phyloP scores from a whole-genome alignment of 176 grass and related monocot genomes.

The Carex parvula region DNA sequence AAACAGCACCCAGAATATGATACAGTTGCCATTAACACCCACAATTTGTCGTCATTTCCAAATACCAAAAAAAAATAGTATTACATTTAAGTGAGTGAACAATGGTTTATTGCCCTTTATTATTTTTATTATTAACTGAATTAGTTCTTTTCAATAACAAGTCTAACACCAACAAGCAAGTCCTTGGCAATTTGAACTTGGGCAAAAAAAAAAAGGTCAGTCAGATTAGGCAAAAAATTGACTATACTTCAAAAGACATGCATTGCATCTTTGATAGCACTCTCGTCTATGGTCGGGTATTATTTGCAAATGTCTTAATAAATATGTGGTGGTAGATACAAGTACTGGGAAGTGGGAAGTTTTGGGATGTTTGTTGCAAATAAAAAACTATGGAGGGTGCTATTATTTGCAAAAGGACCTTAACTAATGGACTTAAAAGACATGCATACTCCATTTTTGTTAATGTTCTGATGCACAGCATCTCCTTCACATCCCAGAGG shows the following conservation, averaged over 20 bases:
- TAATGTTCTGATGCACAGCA: constrained; percentile 92
- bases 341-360: not conserved
- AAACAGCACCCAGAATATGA: constrained; percentile 9
- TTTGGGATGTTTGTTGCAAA: not conserved
- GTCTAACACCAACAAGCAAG: not conserved
- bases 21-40: not conserved
- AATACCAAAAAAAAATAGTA: not conserved
- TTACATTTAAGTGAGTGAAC: not conserved
- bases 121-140: constrained; percentile 12
- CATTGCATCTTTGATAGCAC: not conserved
- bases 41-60: not conserved
- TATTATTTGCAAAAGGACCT: constrained; percentile 17
- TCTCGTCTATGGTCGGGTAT: not conserved
- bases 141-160: not conserved
- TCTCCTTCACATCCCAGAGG: constrained; percentile 91
- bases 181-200: not conserved
- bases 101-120: not conserved
- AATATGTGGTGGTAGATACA: not conserved
- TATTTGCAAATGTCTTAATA: constrained; percentile 1
- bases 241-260: not conserved
- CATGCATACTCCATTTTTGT: constrained; percentile 88
- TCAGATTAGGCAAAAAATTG: not conserved
- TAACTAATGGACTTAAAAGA: constrained; percentile 2
- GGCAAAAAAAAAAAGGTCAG: not conserved
- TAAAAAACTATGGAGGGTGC: not conserved